Conservation (phyloP, 2,329 filamentous ascomycete species). For the Claviceps citrina region DNA sequence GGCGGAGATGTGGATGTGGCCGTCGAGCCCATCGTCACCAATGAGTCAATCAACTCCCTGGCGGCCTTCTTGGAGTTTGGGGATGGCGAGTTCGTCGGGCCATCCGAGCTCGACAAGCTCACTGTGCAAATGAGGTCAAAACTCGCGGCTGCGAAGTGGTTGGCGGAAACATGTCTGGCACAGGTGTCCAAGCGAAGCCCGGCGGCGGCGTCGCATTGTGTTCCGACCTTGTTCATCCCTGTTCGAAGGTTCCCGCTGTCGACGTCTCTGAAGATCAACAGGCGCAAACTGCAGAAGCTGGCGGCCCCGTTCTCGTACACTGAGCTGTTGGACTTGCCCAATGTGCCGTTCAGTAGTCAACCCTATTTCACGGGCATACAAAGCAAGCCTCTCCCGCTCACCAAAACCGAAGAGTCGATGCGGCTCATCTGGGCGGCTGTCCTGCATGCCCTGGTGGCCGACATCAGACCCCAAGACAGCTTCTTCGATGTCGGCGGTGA, state of each 20-base stretch:
- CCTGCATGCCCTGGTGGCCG: slow-evolving; percentile 22
- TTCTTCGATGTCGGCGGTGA: slow-evolving; percentile 34
- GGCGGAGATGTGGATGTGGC: slow-evolving; percentile 32
- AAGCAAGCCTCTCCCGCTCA: slow-evolving; percentile 32
- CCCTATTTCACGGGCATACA: slow-evolving; percentile 18
- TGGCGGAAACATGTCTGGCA: slow-evolving; percentile 26
- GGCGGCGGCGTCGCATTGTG: slow-evolving; percentile 23
- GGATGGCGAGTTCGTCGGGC: slow-evolving; percentile 21
- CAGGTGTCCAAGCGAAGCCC: slow-evolving; percentile 10
- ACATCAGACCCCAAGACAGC: slow-evolving; percentile 26
- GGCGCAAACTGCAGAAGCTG: slow-evolving; percentile 30
- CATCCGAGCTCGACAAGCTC: slow-evolving; percentile 24
- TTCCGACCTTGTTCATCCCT: slow-evolving; percentile 35
- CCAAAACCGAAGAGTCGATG: slow-evolving; percentile 31
- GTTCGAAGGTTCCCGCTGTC: slow-evolving; percentile 33
- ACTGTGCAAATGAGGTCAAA: slow-evolving; percentile 26
- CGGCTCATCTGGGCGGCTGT: slow-evolving; percentile 31
- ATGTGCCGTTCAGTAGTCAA: slow-evolving; percentile 20
- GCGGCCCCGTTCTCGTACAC: slow-evolving; percentile 26
- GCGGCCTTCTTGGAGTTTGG: slow-evolving; percentile 36
- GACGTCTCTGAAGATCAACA: slow-evolving; percentile 34
- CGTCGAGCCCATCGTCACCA: slow-evolving; percentile 32
- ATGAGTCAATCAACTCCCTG: slow-evolving; percentile 26
- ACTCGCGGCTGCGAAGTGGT: slow-evolving; percentile 27
- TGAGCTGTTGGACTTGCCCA: slow-evolving; percentile 25